Evolutionary conservation across 116 monocot genomes (phyloP), one percentile per base, ranked within the genome.

Genomic region (Papilionanthe hybrid): DNA sequence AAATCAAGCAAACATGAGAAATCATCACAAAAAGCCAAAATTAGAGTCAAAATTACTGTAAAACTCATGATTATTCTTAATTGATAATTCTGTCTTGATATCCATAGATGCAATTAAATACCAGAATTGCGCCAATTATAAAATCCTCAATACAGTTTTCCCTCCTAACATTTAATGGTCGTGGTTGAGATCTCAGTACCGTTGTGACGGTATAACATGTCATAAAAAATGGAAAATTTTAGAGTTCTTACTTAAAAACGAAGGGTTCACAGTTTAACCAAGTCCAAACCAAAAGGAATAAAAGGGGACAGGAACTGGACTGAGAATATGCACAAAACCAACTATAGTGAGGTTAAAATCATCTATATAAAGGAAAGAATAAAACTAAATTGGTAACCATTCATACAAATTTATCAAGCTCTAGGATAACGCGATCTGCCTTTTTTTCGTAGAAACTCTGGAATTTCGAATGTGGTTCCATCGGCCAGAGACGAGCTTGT

Each of bases 371-470:
- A 65, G 9, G 1, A 65, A 22, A 25, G 15, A 65, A 65, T 65
- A 65, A 27, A 65, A 65, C 65, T 65, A 8, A 65, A 65, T n/a
- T 27, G 65, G 53, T 27, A 65, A 25, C 23, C 27, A 22, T 2
- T 9, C 25, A 65, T 22, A 0, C 32, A 69, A 32, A 30, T 69
- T 32, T 69, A 73, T 43, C 43, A 73, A 73, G n/a, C 42, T 84
- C 94, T 88, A 41, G 94, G 87, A 83, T 79, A 91, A n/a, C 90
- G 88, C 47, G 91, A 88, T 0, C 85, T 88, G 2, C 86, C 91
- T 87, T 91, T 96, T 83, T 89, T 93, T 79, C 86, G 82, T 10
- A 93, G 75, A 75, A 96, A 96, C 82, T 92, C 92, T 0, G 92
- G 96, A 30, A 96, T 92, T 80, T 96, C 92, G 56, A 93, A 81